phyloP scores from a whole-genome alignment of 768 basidiomycete genomes.

The Mycena albidolilacea region DNA sequence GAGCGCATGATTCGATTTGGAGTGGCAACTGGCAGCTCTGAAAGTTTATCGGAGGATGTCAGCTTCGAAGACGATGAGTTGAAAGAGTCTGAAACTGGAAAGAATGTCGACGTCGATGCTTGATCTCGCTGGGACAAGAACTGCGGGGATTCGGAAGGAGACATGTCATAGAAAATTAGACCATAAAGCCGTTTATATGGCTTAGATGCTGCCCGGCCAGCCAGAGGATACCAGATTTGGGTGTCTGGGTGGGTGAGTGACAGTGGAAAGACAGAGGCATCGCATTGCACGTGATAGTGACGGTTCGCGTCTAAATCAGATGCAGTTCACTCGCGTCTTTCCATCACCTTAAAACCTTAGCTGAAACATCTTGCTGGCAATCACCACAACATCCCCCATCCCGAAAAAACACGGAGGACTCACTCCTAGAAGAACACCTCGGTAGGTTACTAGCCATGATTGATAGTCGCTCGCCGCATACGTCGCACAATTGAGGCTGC shows the following conservation, averaged over 20 bases:
- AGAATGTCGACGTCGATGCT: not conserved
- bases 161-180: not conserved
- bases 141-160: not conserved
- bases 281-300: not conserved
- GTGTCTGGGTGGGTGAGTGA: not conserved
- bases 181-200: not conserved
- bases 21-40: slow-evolving; percentile 56
- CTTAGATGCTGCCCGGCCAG: not conserved
- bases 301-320: not conserved
- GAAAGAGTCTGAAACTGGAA: slow-evolving; percentile 15
- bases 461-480: no score
- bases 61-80: slow-evolving; percentile 58
- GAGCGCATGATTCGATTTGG: slow-evolving; percentile 52
- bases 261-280: not conserved
- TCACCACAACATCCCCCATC: no score
- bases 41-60: slow-evolving; percentile 61
- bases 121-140: not conserved
- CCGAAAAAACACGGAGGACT: no score
- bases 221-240: slow-evolving; percentile 22
- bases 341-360: no score
- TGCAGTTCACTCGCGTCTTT: not conserved
- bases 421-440: no score
- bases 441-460: no score
- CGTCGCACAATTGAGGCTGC: no score
- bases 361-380: no score